A percentile compares a stretch with the other conserved stretches of the same genome.
phyloP scores from a whole-genome alignment of 2,329 filamentous ascomycete genomes.

The Fusarium longipes region DNA sequence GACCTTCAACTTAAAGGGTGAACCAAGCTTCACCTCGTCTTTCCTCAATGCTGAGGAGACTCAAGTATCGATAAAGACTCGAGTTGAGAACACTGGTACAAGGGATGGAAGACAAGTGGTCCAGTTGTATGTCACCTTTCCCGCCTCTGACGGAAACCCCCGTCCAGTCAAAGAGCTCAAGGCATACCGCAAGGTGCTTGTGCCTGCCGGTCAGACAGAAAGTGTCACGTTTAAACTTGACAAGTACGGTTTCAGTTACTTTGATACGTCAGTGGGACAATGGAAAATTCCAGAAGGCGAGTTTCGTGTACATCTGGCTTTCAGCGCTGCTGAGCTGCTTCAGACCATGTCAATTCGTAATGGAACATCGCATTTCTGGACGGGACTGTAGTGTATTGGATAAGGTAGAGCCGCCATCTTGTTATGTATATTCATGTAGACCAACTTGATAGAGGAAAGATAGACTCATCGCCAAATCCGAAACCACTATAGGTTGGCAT shows the following conservation, averaged over 20 bases:
- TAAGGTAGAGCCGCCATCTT: fast-evolving
- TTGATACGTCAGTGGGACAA: not conserved
- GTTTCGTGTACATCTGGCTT: not conserved
- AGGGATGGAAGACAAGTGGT: not conserved
- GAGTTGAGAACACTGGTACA: not conserved
- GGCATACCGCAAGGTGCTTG: not conserved
- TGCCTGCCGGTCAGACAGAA: fast-evolving
- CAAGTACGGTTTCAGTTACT: slow-evolving; percentile 18
- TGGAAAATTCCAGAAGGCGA: slow-evolving; percentile 1
- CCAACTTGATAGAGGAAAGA: not conserved
- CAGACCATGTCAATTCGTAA: not conserved
- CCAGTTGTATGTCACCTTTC: not conserved
- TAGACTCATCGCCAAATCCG: not conserved
- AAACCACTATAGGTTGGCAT: slow-evolving; percentile 5
- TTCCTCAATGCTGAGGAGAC: fast-evolving
- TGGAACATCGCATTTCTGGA: not conserved
- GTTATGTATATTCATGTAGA: not conserved
- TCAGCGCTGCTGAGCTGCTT: not conserved
- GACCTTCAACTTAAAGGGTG: not conserved
- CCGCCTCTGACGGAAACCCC: not conserved
- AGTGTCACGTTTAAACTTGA: not conserved
- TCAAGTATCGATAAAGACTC: not conserved
- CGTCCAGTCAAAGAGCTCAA: slow-evolving; percentile 6
- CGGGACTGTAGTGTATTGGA: not conserved
- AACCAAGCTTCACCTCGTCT: fast-evolving